Conservation (phyloP, 2,329 filamentous ascomycete genomes). For the Aureobasidium vineae region DNA sequence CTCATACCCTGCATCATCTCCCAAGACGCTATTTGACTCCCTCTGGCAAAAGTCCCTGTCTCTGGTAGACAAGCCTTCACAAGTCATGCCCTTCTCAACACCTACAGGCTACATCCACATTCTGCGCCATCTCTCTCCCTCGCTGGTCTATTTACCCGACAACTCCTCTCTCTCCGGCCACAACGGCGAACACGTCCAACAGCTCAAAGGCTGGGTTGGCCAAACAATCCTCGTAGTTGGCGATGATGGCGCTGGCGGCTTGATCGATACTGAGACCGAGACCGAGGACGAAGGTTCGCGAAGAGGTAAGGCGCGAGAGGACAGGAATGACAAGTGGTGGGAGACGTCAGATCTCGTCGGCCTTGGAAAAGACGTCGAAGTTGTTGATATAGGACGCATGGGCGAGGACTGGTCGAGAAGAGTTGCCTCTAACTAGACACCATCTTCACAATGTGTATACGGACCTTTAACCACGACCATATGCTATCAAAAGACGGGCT, state of each 20-base stretch:
- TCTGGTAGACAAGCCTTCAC: constrained; percentile 79
- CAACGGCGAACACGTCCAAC: constrained; percentile 70
- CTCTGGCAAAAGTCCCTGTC: constrained; percentile 75
- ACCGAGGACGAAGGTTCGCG: constrained; percentile 48
- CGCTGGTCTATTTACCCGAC: constrained; percentile 84
- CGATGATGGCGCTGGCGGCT: constrained; percentile 73
- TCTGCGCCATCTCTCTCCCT: constrained; percentile 78
- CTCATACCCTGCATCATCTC: constrained; percentile 51
- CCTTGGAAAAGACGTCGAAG: constrained; percentile 78
- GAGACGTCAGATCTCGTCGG: constrained; percentile 77
- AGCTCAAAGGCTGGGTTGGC: constrained; percentile 62
- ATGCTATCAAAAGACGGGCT: too few species aligned
- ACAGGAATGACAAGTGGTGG: constrained; percentile 62
- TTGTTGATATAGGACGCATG: constrained; percentile 78
- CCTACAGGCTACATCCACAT: constrained; percentile 81
- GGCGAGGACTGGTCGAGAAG: constrained; percentile 85
- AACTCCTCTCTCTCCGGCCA: constrained; percentile 67
- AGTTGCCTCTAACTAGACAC: constrained; percentile 50
- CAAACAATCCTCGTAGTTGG: constrained; percentile 62
- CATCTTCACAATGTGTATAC: too few species aligned
- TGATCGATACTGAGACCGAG: constrained; percentile 77
- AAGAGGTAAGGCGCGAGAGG: constrained; percentile 43
- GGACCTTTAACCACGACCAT: too few species aligned
- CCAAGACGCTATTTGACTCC: constrained; percentile 63
- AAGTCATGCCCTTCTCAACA: constrained; percentile 86